Base-by-base conservation (phyloP, 2,329 filamentous ascomycete species). In the Pseudogymnoascus sp. region DNA sequence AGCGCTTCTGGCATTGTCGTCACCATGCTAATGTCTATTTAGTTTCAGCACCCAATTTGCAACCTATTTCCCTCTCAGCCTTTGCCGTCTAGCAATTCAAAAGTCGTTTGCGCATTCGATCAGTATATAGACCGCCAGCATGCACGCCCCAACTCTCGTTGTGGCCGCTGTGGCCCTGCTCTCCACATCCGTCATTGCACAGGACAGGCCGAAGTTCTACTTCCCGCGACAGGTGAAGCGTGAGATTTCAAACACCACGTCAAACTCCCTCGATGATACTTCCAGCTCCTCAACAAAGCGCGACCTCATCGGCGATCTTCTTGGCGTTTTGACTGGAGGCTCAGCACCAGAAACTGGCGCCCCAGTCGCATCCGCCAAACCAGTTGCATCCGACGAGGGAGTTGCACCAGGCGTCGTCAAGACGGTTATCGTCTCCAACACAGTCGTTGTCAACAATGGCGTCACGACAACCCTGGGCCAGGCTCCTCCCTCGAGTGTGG, bases 161-260 rank as follows among this genome's bases (percentile, higher is more conserved):
- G 78, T 79, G 66, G 78, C 79, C 72, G 78, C 78, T 17, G 68
- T 83, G 68, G 79, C 78, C 66, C 73, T 81, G 64, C 76, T 79
- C 63, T 75, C 79, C 35, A 75, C 79, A 3, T 69, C 76, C n/a
- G 76, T 74, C 62, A 73, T 74, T 66, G 80, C 79, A 21, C 75
- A 79, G 61, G 73, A 79, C 35, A 74, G 75, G 65, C 81, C 82
- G 15, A 79, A 77, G 69, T 82, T 84, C 68, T 85, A 84, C 71
- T 85, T 81, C 65, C 83, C 83, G 10, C 77, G 80, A 62, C 77
- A 83, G 44, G 75, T 85, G 68, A 84, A 80, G 74, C 78, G 82
- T 61, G 75, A 80, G 63, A 75, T 78, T 61, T 68, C 68, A 64
- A 81, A 82, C 68, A 71, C 70, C 12, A 79, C 78, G 3, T 60